Conservation (phyloP, 345 rosid genomes). For the Aegle marmelos region DNA sequence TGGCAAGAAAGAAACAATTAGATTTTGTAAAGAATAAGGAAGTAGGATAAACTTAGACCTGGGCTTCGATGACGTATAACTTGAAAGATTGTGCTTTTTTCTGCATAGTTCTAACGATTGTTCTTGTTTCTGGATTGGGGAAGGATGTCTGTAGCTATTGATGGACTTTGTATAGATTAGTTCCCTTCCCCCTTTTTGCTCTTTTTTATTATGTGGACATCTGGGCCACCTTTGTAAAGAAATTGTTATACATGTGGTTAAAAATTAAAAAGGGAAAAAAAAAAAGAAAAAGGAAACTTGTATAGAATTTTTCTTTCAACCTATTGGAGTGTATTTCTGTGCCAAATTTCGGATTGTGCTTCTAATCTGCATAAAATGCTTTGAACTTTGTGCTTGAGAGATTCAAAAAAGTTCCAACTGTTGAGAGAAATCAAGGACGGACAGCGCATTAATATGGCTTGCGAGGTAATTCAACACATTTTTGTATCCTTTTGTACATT, state of each 20-base stretch:
- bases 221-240: neutral
- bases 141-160: neutral
- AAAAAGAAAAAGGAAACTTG: neutral
- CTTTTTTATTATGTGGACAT: neutral
- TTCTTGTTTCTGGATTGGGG: neutral
- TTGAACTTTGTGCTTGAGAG: conserved; percentile 19
- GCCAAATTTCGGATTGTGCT: neutral
- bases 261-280: neutral
- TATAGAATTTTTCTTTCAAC: neutral
- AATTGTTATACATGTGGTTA: no score
- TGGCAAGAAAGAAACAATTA: neutral
- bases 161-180: neutral
- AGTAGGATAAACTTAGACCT: neutral
- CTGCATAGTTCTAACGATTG: neutral
- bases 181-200: neutral
- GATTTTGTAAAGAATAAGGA: neutral
- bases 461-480: conserved; percentile 44
- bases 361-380: neutral
- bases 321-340: neutral
- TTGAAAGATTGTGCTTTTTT: neutral
- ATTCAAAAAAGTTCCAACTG: conserved; percentile 34
- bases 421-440: conserved; percentile 64
- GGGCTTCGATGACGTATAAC: neutral
- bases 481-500: neutral
- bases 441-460: conserved; percentile 36